phyloP scores from a whole-genome alignment of 495 filamentous ascomycete species.

The Penicillium bialowiezense region DNA sequence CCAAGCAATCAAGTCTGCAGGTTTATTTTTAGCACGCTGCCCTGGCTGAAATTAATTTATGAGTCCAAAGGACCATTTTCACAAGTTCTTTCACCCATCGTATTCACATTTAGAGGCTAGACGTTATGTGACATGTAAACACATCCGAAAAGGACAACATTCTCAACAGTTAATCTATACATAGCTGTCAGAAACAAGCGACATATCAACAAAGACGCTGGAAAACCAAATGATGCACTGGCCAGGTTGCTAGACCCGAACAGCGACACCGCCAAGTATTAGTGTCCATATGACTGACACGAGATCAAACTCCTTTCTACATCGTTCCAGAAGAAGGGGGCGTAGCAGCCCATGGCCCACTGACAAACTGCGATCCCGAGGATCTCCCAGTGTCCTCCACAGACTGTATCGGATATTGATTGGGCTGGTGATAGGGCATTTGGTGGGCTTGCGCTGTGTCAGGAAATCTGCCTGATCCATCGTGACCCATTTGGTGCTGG shows the following conservation, averaged over 20 bases:
- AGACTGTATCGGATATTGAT: neutral
- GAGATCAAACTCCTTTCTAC: neutral
- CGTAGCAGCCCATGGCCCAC: conserved; percentile 22
- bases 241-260: no score
- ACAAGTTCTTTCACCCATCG: neutral
- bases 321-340: conserved; percentile 11
- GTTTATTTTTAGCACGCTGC: no score
- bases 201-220: neutral
- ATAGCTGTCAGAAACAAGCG: neutral
- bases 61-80: no score
- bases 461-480: neutral
- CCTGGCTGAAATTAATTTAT: no score
- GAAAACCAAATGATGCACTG: neutral
- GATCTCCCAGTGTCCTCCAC: neutral
- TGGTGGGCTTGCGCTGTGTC: neutral
- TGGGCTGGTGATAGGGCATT: neutral
- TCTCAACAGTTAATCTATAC: neutral
- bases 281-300: neutral
- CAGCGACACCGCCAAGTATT: neutral
- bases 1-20: no score
- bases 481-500: neutral
- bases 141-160: neutral
- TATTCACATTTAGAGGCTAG: neutral
- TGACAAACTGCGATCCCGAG: conserved; percentile 23
- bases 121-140: neutral